Evolutionary conservation across 441 rosid species (phyloP).

Genomic region (Codiaeum variegatum): DNA sequence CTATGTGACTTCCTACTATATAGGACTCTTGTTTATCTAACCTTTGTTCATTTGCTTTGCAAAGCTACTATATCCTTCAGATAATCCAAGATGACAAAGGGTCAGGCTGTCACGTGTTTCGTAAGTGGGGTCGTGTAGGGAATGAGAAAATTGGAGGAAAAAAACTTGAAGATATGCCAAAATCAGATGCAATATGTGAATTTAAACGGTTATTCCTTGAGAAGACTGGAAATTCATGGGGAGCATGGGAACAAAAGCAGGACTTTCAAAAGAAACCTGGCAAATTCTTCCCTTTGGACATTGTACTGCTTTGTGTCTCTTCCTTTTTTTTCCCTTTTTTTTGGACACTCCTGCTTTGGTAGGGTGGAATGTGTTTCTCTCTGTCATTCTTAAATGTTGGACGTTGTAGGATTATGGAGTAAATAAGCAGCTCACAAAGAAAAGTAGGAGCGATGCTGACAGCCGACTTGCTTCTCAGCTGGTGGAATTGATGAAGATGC

Average conservation of each 20-base stretch:
- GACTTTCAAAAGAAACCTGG: slow-evolving; percentile 85
- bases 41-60: slow-evolving; percentile 21
- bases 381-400: slow-evolving; percentile 7
- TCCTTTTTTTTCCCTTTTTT: slow-evolving; percentile 5
- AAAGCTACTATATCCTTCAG: slow-evolving; percentile 89
- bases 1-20: slow-evolving; percentile 1
- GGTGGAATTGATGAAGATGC: slow-evolving; percentile 78
- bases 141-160: slow-evolving; percentile 75
- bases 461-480: slow-evolving; percentile 70
- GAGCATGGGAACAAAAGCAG: slow-evolving; percentile 78
- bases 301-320: slow-evolving; percentile 42
- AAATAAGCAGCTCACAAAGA: slow-evolving; percentile 52
- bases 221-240: slow-evolving; percentile 94
- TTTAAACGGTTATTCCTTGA: slow-evolving; percentile 78
- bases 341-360: neutral
- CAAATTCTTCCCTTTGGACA: slow-evolving; percentile 82
- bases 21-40: slow-evolving; percentile 7
- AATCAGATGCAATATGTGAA: slow-evolving; percentile 73
- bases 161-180: slow-evolving; percentile 68
- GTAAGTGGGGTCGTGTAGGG: slow-evolving; percentile 97
- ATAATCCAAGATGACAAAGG: slow-evolving; percentile 88
- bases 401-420: slow-evolving; percentile 84
- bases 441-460: slow-evolving; percentile 23
- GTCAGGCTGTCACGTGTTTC: slow-evolving; percentile 68
- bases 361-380: neutral